Percentiles rank a stretch among this genome's conserved stretches.
phyloP scores from a whole-genome alignment of 768 basidiomycete species.

The Lactarius sanguifluus region DNA sequence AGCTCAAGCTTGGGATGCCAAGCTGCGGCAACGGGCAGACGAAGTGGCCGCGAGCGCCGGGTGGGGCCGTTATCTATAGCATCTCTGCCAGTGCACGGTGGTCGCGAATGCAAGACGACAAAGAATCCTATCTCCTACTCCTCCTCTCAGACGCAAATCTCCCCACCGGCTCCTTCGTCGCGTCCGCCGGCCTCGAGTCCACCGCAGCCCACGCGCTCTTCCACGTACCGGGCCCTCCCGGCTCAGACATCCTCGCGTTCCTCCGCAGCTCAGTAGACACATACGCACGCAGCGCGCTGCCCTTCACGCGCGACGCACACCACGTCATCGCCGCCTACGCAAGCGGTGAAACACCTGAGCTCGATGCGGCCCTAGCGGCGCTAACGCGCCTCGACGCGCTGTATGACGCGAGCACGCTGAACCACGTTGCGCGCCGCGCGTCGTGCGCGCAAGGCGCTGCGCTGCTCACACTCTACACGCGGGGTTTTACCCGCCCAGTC shows the following conservation, averaged over 20 bases:
- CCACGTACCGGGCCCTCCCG: slow-evolving; percentile 34
- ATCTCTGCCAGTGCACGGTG: not conserved
- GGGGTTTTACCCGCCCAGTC: slow-evolving; percentile 69
- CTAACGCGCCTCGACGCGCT: slow-evolving; percentile 65
- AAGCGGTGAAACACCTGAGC: slow-evolving; percentile 5
- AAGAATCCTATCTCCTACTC: slow-evolving; percentile 69
- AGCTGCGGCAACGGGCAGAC: no score
- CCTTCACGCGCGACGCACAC: slow-evolving; percentile 79
- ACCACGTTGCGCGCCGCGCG: slow-evolving; percentile 84
- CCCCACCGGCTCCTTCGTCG: slow-evolving; percentile 95
- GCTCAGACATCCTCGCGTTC: slow-evolving; percentile 52
- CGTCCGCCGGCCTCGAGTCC: slow-evolving; percentile 91
- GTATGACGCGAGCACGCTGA: slow-evolving; percentile 85
- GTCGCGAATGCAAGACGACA: slow-evolving; percentile 35
- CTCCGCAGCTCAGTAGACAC: slow-evolving; percentile 70
- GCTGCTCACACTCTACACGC: slow-evolving; percentile 82
- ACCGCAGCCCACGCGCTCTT: slow-evolving; percentile 83
- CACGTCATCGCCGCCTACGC: slow-evolving; percentile 34
- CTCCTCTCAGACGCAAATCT: slow-evolving; percentile 90
- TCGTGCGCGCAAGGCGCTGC: slow-evolving; percentile 92
- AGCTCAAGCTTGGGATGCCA: no score
- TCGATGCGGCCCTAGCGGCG: slow-evolving; percentile 37
- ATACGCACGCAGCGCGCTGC: slow-evolving; percentile 73
- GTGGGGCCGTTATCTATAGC: not conserved
- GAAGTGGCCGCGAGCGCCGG: no score